A percentile compares a stretch with the other conserved stretches of the same genome.
phyloP scores from a whole-genome alignment of 2,329 filamentous ascomycete genomes.

The Rhynchosporium agropyri region DNA sequence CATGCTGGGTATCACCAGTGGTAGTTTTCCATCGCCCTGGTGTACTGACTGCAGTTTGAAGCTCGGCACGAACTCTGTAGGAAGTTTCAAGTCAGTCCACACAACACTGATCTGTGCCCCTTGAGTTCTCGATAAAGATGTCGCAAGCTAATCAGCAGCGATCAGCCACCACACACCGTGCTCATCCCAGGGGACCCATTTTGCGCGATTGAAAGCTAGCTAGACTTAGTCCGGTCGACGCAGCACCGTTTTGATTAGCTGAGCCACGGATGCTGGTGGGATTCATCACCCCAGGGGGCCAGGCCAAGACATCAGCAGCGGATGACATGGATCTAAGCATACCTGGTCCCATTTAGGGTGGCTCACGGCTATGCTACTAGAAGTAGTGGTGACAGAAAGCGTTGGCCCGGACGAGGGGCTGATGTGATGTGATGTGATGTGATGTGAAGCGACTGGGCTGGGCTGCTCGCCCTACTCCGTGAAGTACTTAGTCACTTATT shows the following conservation, averaged over 20 bases:
- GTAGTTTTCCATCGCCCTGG: no score
- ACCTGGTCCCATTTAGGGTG: conserved; percentile 7
- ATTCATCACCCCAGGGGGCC: background rate
- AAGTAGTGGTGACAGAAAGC: conserved; percentile 8
- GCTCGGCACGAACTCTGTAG: background rate
- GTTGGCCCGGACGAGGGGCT: conserved; percentile 8
- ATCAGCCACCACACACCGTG: conserved; percentile 13
- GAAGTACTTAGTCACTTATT: background rate
- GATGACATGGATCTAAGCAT: conserved; percentile 12
- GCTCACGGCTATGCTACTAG: conserved; percentile 7
- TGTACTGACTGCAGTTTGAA: no score
- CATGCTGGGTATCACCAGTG: no score
- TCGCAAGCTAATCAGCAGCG: conserved; percentile 11
- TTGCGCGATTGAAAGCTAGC: conserved; percentile 5
- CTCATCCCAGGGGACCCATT: conserved; percentile 10
- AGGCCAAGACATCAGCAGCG: conserved; percentile 1
- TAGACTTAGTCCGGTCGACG: conserved; percentile 1
- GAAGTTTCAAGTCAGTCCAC: conserved; percentile 11
- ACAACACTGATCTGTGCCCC: conserved; percentile 7
- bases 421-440: background rate
- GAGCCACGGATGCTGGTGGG: background rate
- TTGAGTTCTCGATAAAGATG: conserved; percentile 6
- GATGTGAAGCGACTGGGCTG: background rate
- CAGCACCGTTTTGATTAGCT: conserved; percentile 1
- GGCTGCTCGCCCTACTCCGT: background rate